Conservation (phyloP, 805 yeast genomes). For the Candida pseudoglaebosa region DNA sequence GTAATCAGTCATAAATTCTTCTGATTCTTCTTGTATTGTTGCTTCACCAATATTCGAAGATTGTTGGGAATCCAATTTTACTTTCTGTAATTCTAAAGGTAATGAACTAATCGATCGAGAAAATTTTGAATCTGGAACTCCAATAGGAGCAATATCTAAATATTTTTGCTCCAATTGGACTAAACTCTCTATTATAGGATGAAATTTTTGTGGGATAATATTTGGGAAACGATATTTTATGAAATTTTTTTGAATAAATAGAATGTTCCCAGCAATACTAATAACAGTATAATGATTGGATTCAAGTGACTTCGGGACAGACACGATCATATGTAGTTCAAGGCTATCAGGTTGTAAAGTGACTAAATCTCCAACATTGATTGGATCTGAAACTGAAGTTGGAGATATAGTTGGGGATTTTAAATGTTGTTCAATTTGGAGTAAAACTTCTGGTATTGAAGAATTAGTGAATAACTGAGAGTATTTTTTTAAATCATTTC, state of each 20-base stretch:
- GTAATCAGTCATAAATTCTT: slow-evolving; percentile 20
- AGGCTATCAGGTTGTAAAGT: slow-evolving; percentile 43
- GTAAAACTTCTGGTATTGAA: neutral
- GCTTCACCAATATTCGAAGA: slow-evolving; percentile 1
- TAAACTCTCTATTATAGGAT: slow-evolving; percentile 16
- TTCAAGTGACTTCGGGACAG: slow-evolving; percentile 44
- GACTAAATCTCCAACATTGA: slow-evolving; percentile 62
- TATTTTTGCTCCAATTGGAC: slow-evolving; percentile 29
- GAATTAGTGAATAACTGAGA: neutral
- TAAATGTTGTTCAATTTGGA: slow-evolving; percentile 7
- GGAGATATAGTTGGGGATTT: slow-evolving; percentile 16
- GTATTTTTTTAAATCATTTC: slow-evolving; percentile 3
- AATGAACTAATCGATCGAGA: slow-evolving; percentile 19
- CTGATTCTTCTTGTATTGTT: slow-evolving; percentile 7
- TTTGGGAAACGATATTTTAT: slow-evolving; percentile 54
- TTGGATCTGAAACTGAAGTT: slow-evolving; percentile 12
- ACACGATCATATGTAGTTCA: slow-evolving; percentile 51
- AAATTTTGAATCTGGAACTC: slow-evolving; percentile 29
- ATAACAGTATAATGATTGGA: slow-evolving; percentile 58
- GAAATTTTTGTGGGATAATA: slow-evolving; percentile 35
- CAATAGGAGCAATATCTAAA: slow-evolving; percentile 34
- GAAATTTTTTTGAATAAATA: slow-evolving; percentile 41
- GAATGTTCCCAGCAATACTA: slow-evolving; percentile 53
- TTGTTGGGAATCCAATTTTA: neutral
- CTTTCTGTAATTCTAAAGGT: slow-evolving; percentile 15